Evolutionary conservation across 2,329 filamentous ascomycete species (phyloP).

Genomic region (Aspergillus texensis): DNA sequence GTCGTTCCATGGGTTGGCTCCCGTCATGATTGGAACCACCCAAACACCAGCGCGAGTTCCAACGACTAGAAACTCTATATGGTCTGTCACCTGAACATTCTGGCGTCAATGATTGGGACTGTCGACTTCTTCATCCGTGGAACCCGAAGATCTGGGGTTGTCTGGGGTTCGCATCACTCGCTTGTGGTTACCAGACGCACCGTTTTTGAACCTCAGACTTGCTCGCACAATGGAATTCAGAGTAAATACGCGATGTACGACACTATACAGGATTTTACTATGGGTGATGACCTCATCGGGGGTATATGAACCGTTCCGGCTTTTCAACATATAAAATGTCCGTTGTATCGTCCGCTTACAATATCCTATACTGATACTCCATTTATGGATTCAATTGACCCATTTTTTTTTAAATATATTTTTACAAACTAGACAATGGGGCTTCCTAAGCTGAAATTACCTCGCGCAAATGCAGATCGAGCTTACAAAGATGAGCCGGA

Average conservation of each 20-base stretch:
- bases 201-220: background rate
- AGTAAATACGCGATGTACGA: background rate
- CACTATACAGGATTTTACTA: background rate
- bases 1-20: background rate
- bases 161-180: background rate
- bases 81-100: background rate
- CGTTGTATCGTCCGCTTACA: background rate
- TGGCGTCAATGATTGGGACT: too few species aligned
- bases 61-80: background rate
- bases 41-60: background rate
- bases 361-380: background rate
- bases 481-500: background rate
- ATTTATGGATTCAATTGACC: background rate
- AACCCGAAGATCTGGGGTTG: background rate
- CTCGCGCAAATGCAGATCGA: background rate
- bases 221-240: background rate
- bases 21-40: background rate
- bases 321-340: background rate
- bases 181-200: background rate
- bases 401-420: background rate
- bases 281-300: background rate
- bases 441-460: slow-evolving; percentile 2
- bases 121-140: background rate
- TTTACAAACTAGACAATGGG: background rate
- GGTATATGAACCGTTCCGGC: background rate